Evolutionary conservation across 1,139 yeast species (phyloP).

Genomic region (Yamadazyma blattariae): DNA sequence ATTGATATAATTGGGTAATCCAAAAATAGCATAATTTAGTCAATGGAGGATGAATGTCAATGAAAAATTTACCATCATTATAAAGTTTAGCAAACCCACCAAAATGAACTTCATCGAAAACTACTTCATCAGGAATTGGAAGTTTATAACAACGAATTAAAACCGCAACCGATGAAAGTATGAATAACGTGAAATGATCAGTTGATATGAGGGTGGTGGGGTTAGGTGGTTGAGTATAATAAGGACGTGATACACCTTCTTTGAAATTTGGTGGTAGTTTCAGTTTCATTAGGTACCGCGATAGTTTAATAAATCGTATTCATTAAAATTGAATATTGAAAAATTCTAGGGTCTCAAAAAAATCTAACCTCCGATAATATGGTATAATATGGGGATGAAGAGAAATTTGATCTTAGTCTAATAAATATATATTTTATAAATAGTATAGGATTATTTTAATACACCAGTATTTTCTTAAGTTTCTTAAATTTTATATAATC

Average conservation of each 20-base stretch:
- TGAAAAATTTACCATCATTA: conserved; percentile 56
- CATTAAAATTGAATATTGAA: too few species aligned
- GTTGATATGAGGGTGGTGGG: conserved; percentile 2
- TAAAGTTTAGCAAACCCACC: conserved; percentile 44
- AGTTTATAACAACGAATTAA: conserved; percentile 53
- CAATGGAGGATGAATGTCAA: conserved; percentile 65
- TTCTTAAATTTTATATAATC: conserved; percentile 32
- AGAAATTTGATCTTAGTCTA: too few species aligned
- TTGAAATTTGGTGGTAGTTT: conserved; percentile 3
- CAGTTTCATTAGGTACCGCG: too few species aligned
- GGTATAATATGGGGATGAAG: too few species aligned
- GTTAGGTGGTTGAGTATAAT: conserved; percentile 7
- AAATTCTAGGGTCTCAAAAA: too few species aligned
- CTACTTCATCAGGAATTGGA: conserved; percentile 73
- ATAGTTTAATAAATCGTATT: too few species aligned
- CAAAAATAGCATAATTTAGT: conserved; percentile 46
- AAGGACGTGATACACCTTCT: conserved; percentile 11
- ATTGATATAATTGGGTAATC: conserved; percentile 39
- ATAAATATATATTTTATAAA: too few species aligned
- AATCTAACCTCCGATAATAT: too few species aligned
- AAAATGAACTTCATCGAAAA: conserved; percentile 85
- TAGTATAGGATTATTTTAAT: too few species aligned
- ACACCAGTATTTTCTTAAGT: too few species aligned
- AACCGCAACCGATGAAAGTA: conserved; percentile 19
- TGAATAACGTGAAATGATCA: conserved; percentile 22